Evolutionary conservation across 768 basidiomycete species (phyloP), one percentile per base, ranked within the genome.

Genomic region (Lentinula sp.): DNA sequence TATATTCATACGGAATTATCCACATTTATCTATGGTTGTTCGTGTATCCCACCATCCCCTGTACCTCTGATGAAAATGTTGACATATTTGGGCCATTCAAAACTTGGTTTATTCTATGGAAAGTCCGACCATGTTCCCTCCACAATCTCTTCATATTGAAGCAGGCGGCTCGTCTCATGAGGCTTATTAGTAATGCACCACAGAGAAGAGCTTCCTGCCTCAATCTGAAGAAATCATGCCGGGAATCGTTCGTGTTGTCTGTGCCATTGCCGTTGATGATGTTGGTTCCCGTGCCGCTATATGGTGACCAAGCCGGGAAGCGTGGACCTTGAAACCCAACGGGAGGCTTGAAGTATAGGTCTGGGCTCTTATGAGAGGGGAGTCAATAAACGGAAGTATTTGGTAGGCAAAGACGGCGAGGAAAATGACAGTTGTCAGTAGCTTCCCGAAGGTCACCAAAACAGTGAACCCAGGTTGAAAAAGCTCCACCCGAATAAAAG

Each of bases 131-230:
- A 34, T 54, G 10, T 68, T 73, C 70, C 75, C 72, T 71, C 71
- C 84, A 85, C 70, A 73, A 75, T 72, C 75, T 80, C 84, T 86
- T 73, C 85, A 88, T 84, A 87, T 79, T 74, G 69, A 74, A 70
- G 84, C 84, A 78, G 80, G 82, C 69, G 65, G 66, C 57, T 60
- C 60, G 10, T 31, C 45, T 46, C 56, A 23, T 43, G 18, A 54
- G 31, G 35, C 32, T 6, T 11, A n/a, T 37, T 3, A 40, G 16
- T 23, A 54, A 39, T 9, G 31, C 18, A 46, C 23, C 23, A n/a
- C 39, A 31, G n/a, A 45, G 61, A 58, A 54, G 59, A 63, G 64
- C 70, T 76, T 74, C 84, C 80, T 77, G 82, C 82, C 74, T 73
- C 70, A 73, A 80, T 83, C 78, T 83, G 82, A 76, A 84, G 81